Evolutionary conservation across 2,329 filamentous ascomycete genomes (phyloP), one percentile per base, ranked within the genome.

Genomic region (Sporothrix protearum): DNA sequence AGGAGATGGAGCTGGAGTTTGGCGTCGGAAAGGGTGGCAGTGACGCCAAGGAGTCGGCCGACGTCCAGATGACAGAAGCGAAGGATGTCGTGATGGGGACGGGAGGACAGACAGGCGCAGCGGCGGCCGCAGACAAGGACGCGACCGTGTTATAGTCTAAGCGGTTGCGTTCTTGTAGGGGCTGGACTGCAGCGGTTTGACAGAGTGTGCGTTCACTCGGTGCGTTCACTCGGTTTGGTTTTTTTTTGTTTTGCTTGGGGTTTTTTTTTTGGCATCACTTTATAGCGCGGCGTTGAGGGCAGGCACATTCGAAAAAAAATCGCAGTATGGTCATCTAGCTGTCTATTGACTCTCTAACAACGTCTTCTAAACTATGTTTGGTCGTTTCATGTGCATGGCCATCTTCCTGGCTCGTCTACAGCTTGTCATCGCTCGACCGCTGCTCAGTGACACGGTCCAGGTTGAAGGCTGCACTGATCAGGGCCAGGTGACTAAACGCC

Each of bases 381-480:
- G n/a, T n/a, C 7, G 33, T 36, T 64, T 9, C 28, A 28, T 19
- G 0, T 19, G 75, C 53, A n/a, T 55, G n/a, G n/a, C 30, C n/a
- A 25, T 30, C 12, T 9, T 12, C 28, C 28, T 12, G 22, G 9
- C 49, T 30, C n/a, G 1, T 51, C 59, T 68, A 75, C 53, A 76
- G 39, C 69, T 75, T 75, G 67, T 76, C 75, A 30, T 76, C 75
- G 36, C 72, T 73, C 63, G 51, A 71, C 72, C 74, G 76, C 9
- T 71, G 74, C 75, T 81, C 79, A 2, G 76, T 79, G 12, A 82
- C 85, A 14, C 88, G 86, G 77, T 91, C 88, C 69, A 94, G 80
- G 79, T 93, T 94, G 78, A 94, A 93, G 0, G 91, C 91, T 0
- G 91, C 91, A 78, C 89, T 92, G 76, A 94, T 88, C 77, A 93